Evolutionary conservation across 2,329 filamentous ascomycete genomes (phyloP), one percentile per base, ranked within the genome.

Genomic region (Aureobasidium zeae): DNA sequence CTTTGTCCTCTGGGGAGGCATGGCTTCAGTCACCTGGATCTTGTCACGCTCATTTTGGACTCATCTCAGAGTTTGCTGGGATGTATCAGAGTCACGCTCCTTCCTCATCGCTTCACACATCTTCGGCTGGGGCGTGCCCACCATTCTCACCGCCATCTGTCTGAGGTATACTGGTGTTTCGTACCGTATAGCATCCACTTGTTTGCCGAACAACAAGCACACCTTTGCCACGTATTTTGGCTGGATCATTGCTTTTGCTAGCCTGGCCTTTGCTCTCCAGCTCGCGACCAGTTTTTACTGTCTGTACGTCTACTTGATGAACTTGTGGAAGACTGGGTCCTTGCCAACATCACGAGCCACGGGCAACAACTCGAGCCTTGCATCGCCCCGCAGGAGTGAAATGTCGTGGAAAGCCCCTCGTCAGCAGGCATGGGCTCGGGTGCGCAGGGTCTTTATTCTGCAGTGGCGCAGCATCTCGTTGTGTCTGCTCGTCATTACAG

Each of bases 401-500:
- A 47, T 33, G 43, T 31, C 39, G 34, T 31, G 47, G 47, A 31
- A 50, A 30, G 29, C 22, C 4, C 22, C 34, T 20, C 33, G 44
- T 6, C 29, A 33, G 16, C 34, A 56, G 30, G 54, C 55, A 64
- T 73, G 88, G 60, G 76, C 80, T 48, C 76, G 86, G 53, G 76
- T 93, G 17, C 76, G 76, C 46, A 76, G 81, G 47, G 82, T 93
- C 21, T 73, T 93, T 35, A 70, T 79, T 49, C 71, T 91, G 11
- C 86, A 93, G 59, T 93, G 86, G 86, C 74, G 86, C 52, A 85
- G 83, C 28, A 86, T 91, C 47, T 73, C 79, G 20, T 80, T 93
- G 41, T 83, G 88, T 9, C 63, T 88, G 25, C 76, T 89, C 55
- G 87, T 93, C 51, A 74, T 89, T 50, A 71, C 73, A 46, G 83